Evolutionary conservation across 2,329 filamentous ascomycete species (phyloP), one percentile per base, ranked within the genome.

Genomic region (Verticillium klebahnii): DNA sequence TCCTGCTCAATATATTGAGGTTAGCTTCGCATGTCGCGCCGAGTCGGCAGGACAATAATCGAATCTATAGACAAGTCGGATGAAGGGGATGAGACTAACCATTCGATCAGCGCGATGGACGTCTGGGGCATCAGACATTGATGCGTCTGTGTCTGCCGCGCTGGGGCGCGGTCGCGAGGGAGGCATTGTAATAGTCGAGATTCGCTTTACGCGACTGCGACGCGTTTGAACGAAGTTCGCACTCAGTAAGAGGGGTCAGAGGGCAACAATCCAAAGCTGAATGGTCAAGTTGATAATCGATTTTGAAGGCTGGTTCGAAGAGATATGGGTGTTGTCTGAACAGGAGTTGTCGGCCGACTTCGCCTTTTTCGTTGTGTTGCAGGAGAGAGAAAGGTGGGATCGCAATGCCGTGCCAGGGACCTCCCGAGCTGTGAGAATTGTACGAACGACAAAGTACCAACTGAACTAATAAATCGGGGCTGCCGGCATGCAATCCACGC

Each of bases 51-150:
- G 34, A 9, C n/a, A 19, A n/a, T 29, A n/a, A n/a, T 11, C 19
- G n/a, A 32, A n/a, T 25, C 15, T 15, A 39, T 14, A 19, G 34
- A 58, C 37, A 9, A 15, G 57, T 54, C 29, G 45, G 3, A 12
- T 14, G 17, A 37, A 31, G 17, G 23, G 14, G 7, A 54, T 3
- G 55, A 17, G 14, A 70, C 77, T 63, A 71, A 85, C 84, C 79
- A 84, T 84, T 63, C 79, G 77, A n/a, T 84, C 79, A 56, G 63
- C 72, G 36, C 75, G 73, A 14, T 73, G 77, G 56, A 76, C 68
- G 23, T 82, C 82, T 31, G 82, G 82, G 60, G 80, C 83, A 72
- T 89, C 86, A 54, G 79, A 81, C 84, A 88, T 88, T 63, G 85
- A 87, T 76, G 84, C 83, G 79, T 87, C 85, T 40, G 80, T 80